These are phyloP conservation scores for Astrothelium subdiscretum DNA, from an alignment of 495 filamentous ascomycete genomes.

Conservation along the genomic window DNA sequence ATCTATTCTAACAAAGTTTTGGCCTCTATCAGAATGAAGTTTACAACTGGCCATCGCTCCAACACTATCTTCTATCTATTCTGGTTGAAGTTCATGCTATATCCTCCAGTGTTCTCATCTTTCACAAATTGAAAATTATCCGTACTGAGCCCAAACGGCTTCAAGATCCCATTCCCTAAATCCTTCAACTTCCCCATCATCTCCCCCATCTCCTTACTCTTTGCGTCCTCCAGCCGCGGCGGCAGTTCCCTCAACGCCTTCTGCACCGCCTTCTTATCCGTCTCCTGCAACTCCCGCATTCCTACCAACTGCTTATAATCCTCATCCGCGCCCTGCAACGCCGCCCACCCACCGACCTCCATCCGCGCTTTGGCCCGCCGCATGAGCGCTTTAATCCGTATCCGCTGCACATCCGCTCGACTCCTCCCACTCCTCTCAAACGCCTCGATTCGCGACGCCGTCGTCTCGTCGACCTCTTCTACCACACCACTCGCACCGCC, in stretches of 20 bases:
- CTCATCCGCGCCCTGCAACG: slow-evolving; percentile 68
- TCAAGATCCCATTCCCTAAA: slow-evolving; percentile 83
- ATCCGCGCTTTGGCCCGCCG: slow-evolving; percentile 66
- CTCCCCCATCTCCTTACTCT: slow-evolving; percentile 78
- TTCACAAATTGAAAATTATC: slow-evolving; percentile 90
- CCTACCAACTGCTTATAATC: slow-evolving; percentile 27
- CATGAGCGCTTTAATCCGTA: slow-evolving; percentile 74
- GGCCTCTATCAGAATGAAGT: no score
- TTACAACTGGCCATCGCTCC: neutral
- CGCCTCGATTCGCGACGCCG: slow-evolving; percentile 18
- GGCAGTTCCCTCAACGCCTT: slow-evolving; percentile 53
- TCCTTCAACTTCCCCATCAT: slow-evolving; percentile 96
- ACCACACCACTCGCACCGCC: slow-evolving; percentile 27
- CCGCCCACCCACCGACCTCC: slow-evolving; percentile 64
- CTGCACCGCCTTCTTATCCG: slow-evolving; percentile 56
- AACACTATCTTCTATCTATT: neutral
- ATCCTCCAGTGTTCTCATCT: slow-evolving; percentile 79
- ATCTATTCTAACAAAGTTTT: no score
- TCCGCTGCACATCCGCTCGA: slow-evolving; percentile 55
- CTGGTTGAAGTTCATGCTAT: slow-evolving; percentile 77
- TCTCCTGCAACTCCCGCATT: slow-evolving; percentile 42
- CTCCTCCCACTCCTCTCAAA: slow-evolving; percentile 27
- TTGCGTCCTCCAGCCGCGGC: slow-evolving; percentile 55
- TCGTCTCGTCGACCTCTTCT: slow-evolving; percentile 41
- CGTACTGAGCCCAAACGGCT: slow-evolving; percentile 85